Evolutionary conservation across 2,329 filamentous ascomycete species (phyloP).

Genomic region (Nothomitra cinnamomea): DNA sequence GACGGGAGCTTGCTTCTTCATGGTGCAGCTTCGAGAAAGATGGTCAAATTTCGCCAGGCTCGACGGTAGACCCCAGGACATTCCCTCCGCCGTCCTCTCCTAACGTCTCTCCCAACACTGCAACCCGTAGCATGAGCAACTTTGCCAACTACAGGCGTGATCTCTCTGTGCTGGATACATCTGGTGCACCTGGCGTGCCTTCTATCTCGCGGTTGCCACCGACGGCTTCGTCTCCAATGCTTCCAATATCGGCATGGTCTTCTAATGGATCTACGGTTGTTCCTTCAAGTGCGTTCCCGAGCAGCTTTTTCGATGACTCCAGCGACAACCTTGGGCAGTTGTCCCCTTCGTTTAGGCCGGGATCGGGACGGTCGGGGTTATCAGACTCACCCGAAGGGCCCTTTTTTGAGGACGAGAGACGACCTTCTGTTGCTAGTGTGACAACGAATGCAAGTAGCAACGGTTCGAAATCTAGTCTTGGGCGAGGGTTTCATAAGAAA

Average conservation of each 20-base stretch:
- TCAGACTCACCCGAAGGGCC: background rate
- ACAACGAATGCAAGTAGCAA: constrained; percentile 65
- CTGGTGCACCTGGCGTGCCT: constrained; percentile 4
- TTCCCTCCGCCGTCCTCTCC: constrained; percentile 7
- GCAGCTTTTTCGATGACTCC: background rate
- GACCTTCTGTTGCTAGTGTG: constrained; percentile 77
- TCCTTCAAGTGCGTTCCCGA: background rate
- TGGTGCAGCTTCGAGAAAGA: constrained; percentile 20
- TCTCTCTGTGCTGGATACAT: constrained; percentile 13
- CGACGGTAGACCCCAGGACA: constrained; percentile 6
- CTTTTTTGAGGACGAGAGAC: constrained; percentile 42
- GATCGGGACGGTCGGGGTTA: background rate
- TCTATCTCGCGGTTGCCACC: constrained; percentile 12
- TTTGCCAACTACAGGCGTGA: constrained; percentile 13
- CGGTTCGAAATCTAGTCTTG: constrained; percentile 57
- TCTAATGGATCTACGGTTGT: background rate
- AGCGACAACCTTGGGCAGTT: background rate
- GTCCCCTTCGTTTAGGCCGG: background rate
- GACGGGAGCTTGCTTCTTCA: constrained; percentile 1
- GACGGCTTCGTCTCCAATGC: background rate
- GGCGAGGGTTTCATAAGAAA: constrained; percentile 58
- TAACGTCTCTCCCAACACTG: constrained; percentile 5
- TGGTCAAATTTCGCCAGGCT: constrained; percentile 25
- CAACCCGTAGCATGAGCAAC: background rate
- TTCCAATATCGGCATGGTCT: background rate